Base-by-base conservation (phyloP, 2,329 filamentous ascomycete genomes). In the Sarocladium kiliense region DNA sequence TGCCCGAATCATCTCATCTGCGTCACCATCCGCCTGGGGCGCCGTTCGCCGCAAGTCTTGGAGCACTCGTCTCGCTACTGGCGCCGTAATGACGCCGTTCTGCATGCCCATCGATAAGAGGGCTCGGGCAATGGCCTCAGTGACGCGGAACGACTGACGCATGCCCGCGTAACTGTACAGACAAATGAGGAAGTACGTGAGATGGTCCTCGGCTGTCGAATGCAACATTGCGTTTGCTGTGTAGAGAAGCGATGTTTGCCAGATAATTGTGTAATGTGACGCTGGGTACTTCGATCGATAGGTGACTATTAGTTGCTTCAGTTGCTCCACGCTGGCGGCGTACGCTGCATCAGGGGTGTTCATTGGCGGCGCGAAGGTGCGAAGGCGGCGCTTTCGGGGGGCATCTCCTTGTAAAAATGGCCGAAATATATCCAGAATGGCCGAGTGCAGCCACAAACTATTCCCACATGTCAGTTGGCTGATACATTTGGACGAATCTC, bases 371-470 rank as follows among this genome's bases (percentile, higher is more conserved):
- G 66, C 58, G 54, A 74, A 73, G 1, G 71, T 72, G 37, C 42
- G 61, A 16, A 72, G 56, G 1, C 60, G 60, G 3, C 49, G 39
- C 7, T 50, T 58, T 26, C 60, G 32, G 3, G 39, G 53, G 1
- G 54, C 19, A 7, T 23, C 32, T 19, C 54, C 18, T 49, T 53
- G 30, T 4, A 59, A 49, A 44, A 64, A 63, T 7, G 62, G 62
- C 2, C 62, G 59, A n/a, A 72, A 67, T 9, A 75, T 65, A 21
- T 70, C 66, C 3, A 75, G 65, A 16, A 75, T 62, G 11, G 64
- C 67, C 9, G 65, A 64, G 37, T 75, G 71, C 5, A 73, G 60
- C 71, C 70, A 74, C n/a, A 74, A 68, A 54, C 72, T 75, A 39
- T 2, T 14, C 23, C 14, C 25, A n/a, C 5, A 18, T n/a, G 39